Conservation (phyloP, 495 filamentous ascomycete genomes). For the Penicillium roqueforti region DNA sequence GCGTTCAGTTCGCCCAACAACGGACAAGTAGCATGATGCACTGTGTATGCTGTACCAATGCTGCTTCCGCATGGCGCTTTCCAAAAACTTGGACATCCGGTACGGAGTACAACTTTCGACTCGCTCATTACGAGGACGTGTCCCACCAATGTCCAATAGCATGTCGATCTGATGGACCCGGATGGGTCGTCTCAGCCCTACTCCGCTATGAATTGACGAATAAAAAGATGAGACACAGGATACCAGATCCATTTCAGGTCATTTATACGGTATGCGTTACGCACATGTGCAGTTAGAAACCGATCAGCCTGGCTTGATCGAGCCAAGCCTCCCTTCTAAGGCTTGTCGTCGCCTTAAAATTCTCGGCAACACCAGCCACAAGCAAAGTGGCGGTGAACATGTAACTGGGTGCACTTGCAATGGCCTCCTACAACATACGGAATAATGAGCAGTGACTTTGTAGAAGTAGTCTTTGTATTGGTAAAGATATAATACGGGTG, state of each 20-base stretch:
- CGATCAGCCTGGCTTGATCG: slow-evolving; percentile 11
- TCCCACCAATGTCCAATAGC: slow-evolving; percentile 16
- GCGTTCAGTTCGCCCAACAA: neutral
- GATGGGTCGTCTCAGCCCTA: slow-evolving; percentile 23
- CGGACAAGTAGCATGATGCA: neutral
- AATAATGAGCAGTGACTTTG: neutral
- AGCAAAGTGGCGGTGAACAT: slow-evolving; percentile 19
- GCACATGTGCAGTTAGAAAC: slow-evolving; percentile 8
- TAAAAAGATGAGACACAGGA: neutral
- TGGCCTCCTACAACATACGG: too few relatives aligned
- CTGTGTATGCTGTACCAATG: neutral
- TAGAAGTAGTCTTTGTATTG: too few relatives aligned
- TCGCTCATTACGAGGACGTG: slow-evolving; percentile 7
- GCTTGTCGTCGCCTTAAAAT: slow-evolving; percentile 28
- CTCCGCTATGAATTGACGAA: slow-evolving; percentile 12
- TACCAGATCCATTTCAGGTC: neutral
- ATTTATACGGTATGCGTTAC: slow-evolving; percentile 7
- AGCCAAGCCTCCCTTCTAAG: slow-evolving; percentile 33
- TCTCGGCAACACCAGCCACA: slow-evolving; percentile 15
- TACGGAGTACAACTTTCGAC: neutral
- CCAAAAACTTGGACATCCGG: neutral
- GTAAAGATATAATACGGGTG: neutral
- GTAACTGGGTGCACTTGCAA: neutral
- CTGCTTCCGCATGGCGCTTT: neutral
- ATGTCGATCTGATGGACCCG: slow-evolving; percentile 17